Evolutionary conservation across 441 rosid species (phyloP), one percentile per base, ranked within the genome.

Genomic region (Iberis amara): DNA sequence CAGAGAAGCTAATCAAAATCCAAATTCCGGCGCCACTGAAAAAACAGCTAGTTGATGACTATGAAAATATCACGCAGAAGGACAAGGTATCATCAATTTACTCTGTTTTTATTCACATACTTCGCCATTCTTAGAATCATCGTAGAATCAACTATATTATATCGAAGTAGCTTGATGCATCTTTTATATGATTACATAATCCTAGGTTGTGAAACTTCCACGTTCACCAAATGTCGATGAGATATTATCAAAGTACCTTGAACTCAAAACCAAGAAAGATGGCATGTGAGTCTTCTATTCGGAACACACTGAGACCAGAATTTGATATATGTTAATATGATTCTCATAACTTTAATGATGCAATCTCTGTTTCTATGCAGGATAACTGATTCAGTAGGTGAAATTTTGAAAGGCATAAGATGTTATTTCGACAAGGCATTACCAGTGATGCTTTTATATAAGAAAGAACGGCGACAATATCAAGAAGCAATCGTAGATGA

Each of bases 391-490:
- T 77, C 96, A 6, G 44, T 84, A 0, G 95, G 83, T 63, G 97
- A 89, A 71, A 81, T 89, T 48, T 62, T 89, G 70, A 92, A 84
- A 69, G 99, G 99, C 15, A 64, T 89, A 57, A 75, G 97, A 8
- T 77, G 85, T 56, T 92, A 92, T 67, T 92, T 92, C 54, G 99
- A 92, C 66, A 89, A 81, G 70, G 94, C 94, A 53, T 77, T 89
- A 66, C 89, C 96, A 5, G 76, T 76, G 53, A 72, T 89, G 81
- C 92, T 92, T 30, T 75, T 86, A 37, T 86, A 86, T 73, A 82
- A 79, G 68, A 84, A 79, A 49, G 99, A 92, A 80, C 94, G 97
- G 10, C 85, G 68, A 37, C 97, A 92, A 59, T 89, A 80, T 62
- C 63, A 72, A 11, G 84, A 84, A 66, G 40, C 65, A 33, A 70